These are phyloP conservation scores for Gnomoniopsis smithogilvyi DNA, from an alignment of 2,329 filamentous ascomycete species.

Conservation along the genomic window DNA sequence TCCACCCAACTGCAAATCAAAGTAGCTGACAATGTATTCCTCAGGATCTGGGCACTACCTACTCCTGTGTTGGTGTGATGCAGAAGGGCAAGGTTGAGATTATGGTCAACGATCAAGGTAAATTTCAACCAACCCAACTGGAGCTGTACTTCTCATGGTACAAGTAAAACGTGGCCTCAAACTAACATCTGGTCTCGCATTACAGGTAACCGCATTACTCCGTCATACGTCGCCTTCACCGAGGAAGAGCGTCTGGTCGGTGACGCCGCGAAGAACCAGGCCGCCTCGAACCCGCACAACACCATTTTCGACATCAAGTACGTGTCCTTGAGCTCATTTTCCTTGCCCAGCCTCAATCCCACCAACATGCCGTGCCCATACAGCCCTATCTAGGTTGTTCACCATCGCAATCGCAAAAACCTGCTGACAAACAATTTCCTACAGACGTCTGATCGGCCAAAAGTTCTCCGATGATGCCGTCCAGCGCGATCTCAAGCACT, in stretches of 20 bases:
- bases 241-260: constrained; percentile 96
- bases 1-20: not conserved
- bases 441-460: constrained; percentile 77
- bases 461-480: constrained; percentile 83
- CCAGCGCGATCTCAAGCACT: constrained; percentile 94
- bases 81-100: constrained; percentile 94
- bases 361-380: not conserved
- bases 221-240: constrained; percentile 93
- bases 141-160: not conserved
- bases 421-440: constrained; percentile 27
- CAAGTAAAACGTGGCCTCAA: not conserved
- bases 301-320: constrained; percentile 84
- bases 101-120: constrained; percentile 83
- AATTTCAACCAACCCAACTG: not conserved
- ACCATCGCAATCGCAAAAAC: not conserved
- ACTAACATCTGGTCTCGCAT: not conserved
- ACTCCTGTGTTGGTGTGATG: constrained; percentile 92
- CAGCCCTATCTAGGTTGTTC: not conserved
- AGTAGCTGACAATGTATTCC: constrained; percentile 22
- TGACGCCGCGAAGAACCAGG: constrained; percentile 97
- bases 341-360: not conserved
- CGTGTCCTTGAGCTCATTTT: constrained; percentile 35
- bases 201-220: constrained; percentile 84
- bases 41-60: constrained; percentile 81
- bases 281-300: constrained; percentile 71